Conservation (phyloP, 2,329 filamentous ascomycete species). For the Paracoccidioides lutzii region DNA sequence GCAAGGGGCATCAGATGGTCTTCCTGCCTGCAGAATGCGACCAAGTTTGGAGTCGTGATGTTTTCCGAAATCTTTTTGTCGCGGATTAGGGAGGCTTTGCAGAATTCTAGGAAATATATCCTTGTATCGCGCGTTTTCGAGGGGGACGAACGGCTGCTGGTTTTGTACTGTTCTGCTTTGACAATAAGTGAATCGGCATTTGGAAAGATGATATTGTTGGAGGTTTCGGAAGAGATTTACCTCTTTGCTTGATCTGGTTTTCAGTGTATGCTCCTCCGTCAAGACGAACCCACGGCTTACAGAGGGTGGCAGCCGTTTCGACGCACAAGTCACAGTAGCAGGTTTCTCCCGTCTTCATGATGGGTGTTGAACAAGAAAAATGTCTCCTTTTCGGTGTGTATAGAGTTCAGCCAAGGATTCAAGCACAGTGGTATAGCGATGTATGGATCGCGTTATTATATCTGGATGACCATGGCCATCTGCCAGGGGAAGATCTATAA, state of each 20-base stretch:
- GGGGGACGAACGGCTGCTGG: neutral
- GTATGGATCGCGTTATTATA: neutral
- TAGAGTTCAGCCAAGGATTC: too few relatives aligned
- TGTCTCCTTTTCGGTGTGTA: too few relatives aligned
- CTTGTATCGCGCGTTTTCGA: neutral
- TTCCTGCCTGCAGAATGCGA: neutral
- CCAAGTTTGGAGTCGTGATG: neutral
- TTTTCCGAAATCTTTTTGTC: neutral
- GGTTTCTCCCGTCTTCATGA: neutral
- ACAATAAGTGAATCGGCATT: neutral
- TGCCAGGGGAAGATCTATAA: neutral
- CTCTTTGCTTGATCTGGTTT: neutral
- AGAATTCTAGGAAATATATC: neutral
- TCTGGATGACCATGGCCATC: neutral
- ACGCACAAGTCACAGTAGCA: neutral
- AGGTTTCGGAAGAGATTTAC: neutral
- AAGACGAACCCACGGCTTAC: neutral
- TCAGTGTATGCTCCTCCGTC: neutral
- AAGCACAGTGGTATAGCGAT: neutral
- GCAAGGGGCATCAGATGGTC: neutral
- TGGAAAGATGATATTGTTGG: neutral
- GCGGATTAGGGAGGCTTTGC: neutral
- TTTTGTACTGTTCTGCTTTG: neutral
- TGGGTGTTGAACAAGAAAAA: neutral
- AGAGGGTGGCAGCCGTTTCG: neutral